Conservation (phyloP, 768 basidiomycete species). For the Dentipellis fragilis region DNA sequence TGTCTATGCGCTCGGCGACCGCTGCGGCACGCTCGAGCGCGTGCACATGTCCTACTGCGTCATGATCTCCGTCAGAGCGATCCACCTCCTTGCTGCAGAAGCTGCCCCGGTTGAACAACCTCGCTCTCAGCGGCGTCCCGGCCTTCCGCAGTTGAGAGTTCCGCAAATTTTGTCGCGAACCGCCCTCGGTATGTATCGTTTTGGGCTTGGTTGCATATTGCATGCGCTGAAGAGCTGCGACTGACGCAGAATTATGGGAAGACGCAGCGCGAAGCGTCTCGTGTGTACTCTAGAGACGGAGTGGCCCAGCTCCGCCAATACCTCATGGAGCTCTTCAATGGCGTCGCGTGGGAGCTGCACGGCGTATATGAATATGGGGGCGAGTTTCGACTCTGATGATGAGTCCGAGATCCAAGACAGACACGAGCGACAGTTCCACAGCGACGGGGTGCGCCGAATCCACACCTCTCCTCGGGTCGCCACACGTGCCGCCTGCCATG, state of each 20-base stretch:
- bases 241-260: slow-evolving; percentile 73
- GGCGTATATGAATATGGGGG: slow-evolving; percentile 35
- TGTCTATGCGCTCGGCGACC: slow-evolving; percentile 77
- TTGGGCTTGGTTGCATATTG: neutral
- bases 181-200: slow-evolving; percentile 70
- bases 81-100: slow-evolving; percentile 87
- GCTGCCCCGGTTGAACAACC: slow-evolving; percentile 85
- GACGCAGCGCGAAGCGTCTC: slow-evolving; percentile 85
- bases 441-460: too few species aligned
- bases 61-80: slow-evolving; percentile 83
- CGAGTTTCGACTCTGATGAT: slow-evolving; percentile 20
- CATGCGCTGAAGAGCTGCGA: slow-evolving; percentile 1
- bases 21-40: slow-evolving; percentile 81
- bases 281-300: slow-evolving; percentile 92
- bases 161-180: slow-evolving; percentile 82
- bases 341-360: slow-evolving; percentile 54
- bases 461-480: too few species aligned
- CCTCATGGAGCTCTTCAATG: slow-evolving; percentile 66
- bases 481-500: too few species aligned
- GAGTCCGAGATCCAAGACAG: slow-evolving; percentile 21
- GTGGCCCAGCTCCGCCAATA: slow-evolving; percentile 74
- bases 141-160: slow-evolving; percentile 79
- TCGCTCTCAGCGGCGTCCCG: slow-evolving; percentile 92
- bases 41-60: slow-evolving; percentile 98
- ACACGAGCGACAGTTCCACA: neutral